Evolutionary conservation across 2,329 filamentous ascomycete genomes (phyloP).

Genomic region (Pseudogymnoascus sp.): DNA sequence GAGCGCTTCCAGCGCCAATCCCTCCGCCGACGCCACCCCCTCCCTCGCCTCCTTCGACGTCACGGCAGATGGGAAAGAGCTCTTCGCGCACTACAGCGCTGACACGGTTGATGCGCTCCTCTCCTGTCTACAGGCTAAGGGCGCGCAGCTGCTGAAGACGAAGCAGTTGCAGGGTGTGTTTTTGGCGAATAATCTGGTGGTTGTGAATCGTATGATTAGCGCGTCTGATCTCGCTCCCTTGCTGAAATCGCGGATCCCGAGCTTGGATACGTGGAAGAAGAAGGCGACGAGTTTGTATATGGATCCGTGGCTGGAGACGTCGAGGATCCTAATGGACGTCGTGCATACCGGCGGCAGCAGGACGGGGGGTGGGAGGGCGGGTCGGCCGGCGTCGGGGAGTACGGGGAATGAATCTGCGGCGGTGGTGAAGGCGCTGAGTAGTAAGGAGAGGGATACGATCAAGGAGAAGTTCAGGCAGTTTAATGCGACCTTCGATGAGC

Average conservation of each 20-base stretch:
- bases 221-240: conserved; percentile 70
- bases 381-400: conserved; percentile 62
- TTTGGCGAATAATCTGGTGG: conserved; percentile 75
- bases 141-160: conserved; percentile 61
- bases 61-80: conserved; percentile 74
- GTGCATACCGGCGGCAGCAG: conserved; percentile 70
- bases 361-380: conserved; percentile 27
- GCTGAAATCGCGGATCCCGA: conserved; percentile 54
- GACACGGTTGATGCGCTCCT: conserved; percentile 83
- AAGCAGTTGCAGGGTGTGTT: conserved; percentile 81
- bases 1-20: conserved; percentile 42
- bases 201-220: conserved; percentile 76
- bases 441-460: conserved; percentile 91
- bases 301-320: conserved; percentile 81
- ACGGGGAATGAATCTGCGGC: conserved; percentile 63
- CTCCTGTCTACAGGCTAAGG: conserved; percentile 64
- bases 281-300: conserved; percentile 74
- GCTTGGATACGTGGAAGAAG: conserved; percentile 80
- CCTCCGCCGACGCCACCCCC: conserved; percentile 54
- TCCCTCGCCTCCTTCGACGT: conserved; percentile 77
- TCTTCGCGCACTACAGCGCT: conserved; percentile 82
- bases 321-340: conserved; percentile 76
- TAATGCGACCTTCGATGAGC: conserved; percentile 82
- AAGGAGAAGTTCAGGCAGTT: conserved; percentile 94
- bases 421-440: conserved; percentile 72